These are phyloP conservation scores for Phialocephala subalpina DNA, from an alignment of 2,329 filamentous ascomycete species.

Conservation along the genomic window DNA sequence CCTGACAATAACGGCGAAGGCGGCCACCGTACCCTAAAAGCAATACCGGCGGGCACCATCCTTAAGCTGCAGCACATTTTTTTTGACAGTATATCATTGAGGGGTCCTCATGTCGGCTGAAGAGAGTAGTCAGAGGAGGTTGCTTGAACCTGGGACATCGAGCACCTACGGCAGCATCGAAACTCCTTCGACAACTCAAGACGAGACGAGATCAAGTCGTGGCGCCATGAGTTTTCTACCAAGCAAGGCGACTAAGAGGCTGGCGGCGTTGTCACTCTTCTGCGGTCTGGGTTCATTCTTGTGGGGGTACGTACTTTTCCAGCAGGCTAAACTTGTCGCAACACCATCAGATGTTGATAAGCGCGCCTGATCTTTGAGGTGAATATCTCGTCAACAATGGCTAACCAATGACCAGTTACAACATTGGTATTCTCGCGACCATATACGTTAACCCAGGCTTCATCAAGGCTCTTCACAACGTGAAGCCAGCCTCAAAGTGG, in stretches of 20 bases:
- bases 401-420: slow-evolving; percentile 52
- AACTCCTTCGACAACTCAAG: background rate
- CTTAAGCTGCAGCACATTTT: background rate
- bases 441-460: slow-evolving; percentile 65
- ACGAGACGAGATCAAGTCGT: background rate
- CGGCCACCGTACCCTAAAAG: slow-evolving; percentile 13
- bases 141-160: background rate
- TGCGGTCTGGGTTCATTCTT: slow-evolving; percentile 63
- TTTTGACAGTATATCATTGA: background rate
- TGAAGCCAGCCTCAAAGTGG: slow-evolving; percentile 44
- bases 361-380: background rate
- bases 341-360: background rate
- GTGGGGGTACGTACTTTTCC: slow-evolving; percentile 55
- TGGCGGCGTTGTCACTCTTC: slow-evolving; percentile 43
- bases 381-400: slow-evolving; percentile 6
- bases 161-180: background rate
- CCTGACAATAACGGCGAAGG: slow-evolving; percentile 8
- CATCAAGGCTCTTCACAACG: slow-evolving; percentile 50
- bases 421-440: slow-evolving; percentile 64
- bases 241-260: slow-evolving; percentile 16
- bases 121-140: background rate
- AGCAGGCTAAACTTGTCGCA: slow-evolving; percentile 4
- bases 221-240: background rate
- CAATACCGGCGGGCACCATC: background rate
- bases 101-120: background rate